Conservation (phyloP, 495 filamentous ascomycete species). For the Corynascus novoguineensis region DNA sequence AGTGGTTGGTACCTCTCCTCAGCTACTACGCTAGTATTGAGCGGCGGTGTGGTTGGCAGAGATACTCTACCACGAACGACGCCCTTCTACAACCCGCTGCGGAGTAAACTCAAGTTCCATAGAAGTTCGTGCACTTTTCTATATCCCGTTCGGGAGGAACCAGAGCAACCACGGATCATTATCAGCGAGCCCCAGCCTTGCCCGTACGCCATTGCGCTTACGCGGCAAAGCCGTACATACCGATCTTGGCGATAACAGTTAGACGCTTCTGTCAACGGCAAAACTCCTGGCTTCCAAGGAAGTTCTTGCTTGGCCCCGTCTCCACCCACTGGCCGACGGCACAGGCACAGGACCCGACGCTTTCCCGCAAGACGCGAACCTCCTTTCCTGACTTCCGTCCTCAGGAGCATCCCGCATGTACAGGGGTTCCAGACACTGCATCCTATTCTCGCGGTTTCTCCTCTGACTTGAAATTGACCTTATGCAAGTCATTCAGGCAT, state of each 20-base stretch:
- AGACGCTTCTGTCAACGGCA: too few species aligned
- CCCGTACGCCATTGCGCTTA: neutral
- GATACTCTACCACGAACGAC: too few species aligned
- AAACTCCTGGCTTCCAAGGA: neutral
- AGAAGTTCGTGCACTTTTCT: too few species aligned
- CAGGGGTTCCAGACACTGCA: neutral
- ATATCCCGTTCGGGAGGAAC: neutral
- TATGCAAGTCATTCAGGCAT: slow-evolving; percentile 3
- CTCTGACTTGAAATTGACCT: neutral
- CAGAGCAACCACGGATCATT: neutral
- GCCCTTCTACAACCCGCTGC: too few species aligned
- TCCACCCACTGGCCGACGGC: too few species aligned
- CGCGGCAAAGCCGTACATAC: neutral
- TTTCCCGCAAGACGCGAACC: neutral
- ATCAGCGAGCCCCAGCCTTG: neutral
- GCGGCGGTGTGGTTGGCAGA: too few species aligned
- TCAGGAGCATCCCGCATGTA: neutral
- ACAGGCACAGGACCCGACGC: neutral
- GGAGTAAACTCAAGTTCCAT: too few species aligned
- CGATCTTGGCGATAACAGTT: slow-evolving; percentile 9
- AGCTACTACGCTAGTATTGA: neutral
- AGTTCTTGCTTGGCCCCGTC: too few species aligned
- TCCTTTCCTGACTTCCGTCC: too few species aligned
- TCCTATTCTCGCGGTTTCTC: neutral
- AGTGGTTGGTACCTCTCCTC: neutral